phyloP scores from a whole-genome alignment of 2,329 filamentous ascomycete genomes.

The Hymenoscyphus fructigenus region DNA sequence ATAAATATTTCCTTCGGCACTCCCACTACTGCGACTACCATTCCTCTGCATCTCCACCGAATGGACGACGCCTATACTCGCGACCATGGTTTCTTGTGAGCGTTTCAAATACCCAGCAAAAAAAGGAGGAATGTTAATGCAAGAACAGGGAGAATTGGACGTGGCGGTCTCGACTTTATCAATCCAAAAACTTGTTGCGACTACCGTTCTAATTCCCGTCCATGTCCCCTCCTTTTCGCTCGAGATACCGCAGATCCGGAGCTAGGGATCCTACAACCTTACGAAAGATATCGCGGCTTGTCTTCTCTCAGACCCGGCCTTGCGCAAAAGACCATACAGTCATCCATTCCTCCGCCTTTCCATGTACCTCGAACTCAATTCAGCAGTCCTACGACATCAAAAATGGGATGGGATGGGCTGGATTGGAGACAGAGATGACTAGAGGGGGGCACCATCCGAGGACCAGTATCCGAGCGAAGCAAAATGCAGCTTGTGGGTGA shows the following conservation, averaged over 20 bases:
- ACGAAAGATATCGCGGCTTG: too few species aligned
- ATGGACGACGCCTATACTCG: background rate
- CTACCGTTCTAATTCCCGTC: too few species aligned
- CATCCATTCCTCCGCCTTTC: too few species aligned
- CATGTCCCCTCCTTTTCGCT: too few species aligned
- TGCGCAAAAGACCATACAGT: too few species aligned
- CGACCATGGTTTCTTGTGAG: slow-evolving; percentile 1
- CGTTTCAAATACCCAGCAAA: background rate
- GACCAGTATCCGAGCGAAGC: background rate
- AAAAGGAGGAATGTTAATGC: background rate
- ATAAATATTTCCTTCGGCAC: slow-evolving; percentile 17
- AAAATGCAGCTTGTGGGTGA: background rate
- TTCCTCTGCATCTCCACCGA: background rate
- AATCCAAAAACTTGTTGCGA: too few species aligned
- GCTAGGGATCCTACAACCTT: too few species aligned
- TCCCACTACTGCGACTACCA: background rate
- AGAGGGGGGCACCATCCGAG: background rate
- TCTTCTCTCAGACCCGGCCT: too few species aligned
- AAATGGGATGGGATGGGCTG: background rate
- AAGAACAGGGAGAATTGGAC: background rate
- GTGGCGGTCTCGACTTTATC: background rate
- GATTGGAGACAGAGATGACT: background rate
- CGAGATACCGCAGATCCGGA: too few species aligned
- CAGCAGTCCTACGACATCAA: background rate
- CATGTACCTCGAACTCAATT: too few species aligned